Percentiles rank a stretch among this genome's conserved stretches.
phyloP scores from a whole-genome alignment of 768 basidiomycete species.

The Kwoniella botswanensis region DNA sequence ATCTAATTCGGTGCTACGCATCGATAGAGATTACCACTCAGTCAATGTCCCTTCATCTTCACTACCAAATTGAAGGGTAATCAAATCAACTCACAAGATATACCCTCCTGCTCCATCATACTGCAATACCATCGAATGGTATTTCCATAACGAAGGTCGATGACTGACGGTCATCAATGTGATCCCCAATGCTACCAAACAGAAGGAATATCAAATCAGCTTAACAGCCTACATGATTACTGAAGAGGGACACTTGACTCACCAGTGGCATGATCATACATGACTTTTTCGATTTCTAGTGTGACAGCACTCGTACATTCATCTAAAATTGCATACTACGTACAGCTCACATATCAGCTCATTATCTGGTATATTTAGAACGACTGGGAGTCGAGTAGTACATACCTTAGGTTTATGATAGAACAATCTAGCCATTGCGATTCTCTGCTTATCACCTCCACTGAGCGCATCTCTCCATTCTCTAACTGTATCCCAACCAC shows the following conservation, averaged over 20 bases:
- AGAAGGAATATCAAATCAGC: neutral
- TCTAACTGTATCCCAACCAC: conserved; percentile 87
- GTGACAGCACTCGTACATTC: conserved; percentile 96
- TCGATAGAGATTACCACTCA: conserved; percentile 2
- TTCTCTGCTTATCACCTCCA: conserved; percentile 94
- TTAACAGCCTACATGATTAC: too few relatives aligned
- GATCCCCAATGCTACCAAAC: conserved; percentile 68
- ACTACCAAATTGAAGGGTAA: neutral
- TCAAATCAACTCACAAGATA: conserved; percentile 72
- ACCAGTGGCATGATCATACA: conserved; percentile 89
- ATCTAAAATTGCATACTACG: conserved; percentile 90
- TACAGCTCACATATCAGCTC: neutral
- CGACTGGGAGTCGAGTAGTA: neutral
- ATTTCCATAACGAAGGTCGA: conserved; percentile 80
- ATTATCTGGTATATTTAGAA: neutral
- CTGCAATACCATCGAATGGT: conserved; percentile 84
- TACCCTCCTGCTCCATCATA: conserved; percentile 95
- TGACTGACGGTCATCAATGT: conserved; percentile 95
- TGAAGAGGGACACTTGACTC: conserved; percentile 1
- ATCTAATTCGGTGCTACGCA: conserved; percentile 77
- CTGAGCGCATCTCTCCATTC: conserved; percentile 94
- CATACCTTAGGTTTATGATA: conserved; percentile 89
- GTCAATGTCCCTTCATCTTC: neutral
- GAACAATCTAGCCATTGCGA: conserved; percentile 95
- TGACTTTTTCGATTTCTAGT: conserved; percentile 84